Base-by-base conservation (phyloP, 73 alveolate genomes). In the Symbiodinium pilosum region DNA sequence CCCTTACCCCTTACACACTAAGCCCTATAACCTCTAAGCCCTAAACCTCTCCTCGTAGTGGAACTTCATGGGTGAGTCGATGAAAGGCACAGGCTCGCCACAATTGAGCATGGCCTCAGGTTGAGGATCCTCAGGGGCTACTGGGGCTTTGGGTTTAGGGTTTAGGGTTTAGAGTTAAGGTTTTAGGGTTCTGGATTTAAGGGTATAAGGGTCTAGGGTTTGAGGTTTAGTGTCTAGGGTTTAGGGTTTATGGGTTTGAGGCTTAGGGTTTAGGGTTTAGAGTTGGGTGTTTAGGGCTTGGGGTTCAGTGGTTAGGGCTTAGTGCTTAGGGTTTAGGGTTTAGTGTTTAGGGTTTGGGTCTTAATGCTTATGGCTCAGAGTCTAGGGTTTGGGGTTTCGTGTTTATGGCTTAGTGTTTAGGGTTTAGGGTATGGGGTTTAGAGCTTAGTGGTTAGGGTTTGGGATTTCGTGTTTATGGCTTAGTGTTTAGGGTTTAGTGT, bases 41-140 rank as follows among this genome's bases (percentile, higher is more conserved):
- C 73, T 56, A 56, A 56, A 8, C 73, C 73, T 32, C 21, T 20
- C 81, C 81, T 89, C 47, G 97, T 91, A 91, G 54, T 69, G 97
- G 43, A 91, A 91, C 28, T 47, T 54, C 97, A 91, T 91, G 47
- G 97, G 97, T 5, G 89, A 83, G 38, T 91, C 97, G 64, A 91
- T 69, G 85, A 91, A 91, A 12, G 97, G 97, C 52, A 69, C 88
- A 3, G 97, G 89, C 89, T 91, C 97, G 2, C 89, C 97, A 30
- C 59, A 6, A 9, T 14, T 9, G 59, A 9, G 21, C 59, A 14
- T 9, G 59, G 21, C 59, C 59, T 47, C 14, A 14, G 14, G 59
- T 14, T 14, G 14, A 9, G 59, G 59, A 47, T 47, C 59, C 59
- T n/a, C 59, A 47, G 59, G 59, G 59, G 21, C 59, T 47, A 47